Evolutionary conservation across 2,329 filamentous ascomycete genomes (phyloP), one percentile per base, ranked within the genome.

Genomic region (Ophiostoma quercus): DNA sequence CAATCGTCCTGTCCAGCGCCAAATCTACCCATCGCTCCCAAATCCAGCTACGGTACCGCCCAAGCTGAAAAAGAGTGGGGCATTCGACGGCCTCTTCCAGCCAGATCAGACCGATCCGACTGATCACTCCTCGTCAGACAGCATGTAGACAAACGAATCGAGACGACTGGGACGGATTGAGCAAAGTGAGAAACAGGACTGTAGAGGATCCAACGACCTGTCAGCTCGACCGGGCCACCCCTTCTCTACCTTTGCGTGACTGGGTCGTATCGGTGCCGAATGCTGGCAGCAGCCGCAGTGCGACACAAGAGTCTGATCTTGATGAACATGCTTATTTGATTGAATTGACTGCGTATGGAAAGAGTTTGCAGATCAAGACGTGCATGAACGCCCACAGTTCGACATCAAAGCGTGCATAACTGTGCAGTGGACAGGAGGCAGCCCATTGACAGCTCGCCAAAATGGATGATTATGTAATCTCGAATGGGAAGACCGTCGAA

Each of bases 31-130:
- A 34, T 34, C 34, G 34, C 34, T 34, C 34, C 25, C 2, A 22
- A 57, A 25, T 4, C 3, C 25, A 32, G 25, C n/a, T 32, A 62
- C 22, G 14, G 57, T 5, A 32, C 57, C 57, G 25, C 22, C 25
- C 57, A 62, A 62, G 57, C 57, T 32, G 57, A 62, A 62, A 62
- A 62, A 62, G 57, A 62, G 25, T 62, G 25, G 57, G 25, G 32
- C 57, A 34, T 25, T 8, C 51, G 22, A 57, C n/a, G 22, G n/a
- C 8, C 51, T 25, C 43, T 19, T 57, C 7, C 1, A 12, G n/a
- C 51, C 51, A 57, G 51, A 57, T 57, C 51, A 57, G 51, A 57
- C 51, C 2, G 41, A 47, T 47, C 41, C 14, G 41, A 54, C 51
- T 22, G 51, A 57, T 25, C 51, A 41, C 39, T 14, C 39, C 12